These are phyloP conservation scores for Pseudocercospora fijiensis DNA, from an alignment of 2,329 filamentous ascomycete genomes.

Conservation along the genomic window DNA sequence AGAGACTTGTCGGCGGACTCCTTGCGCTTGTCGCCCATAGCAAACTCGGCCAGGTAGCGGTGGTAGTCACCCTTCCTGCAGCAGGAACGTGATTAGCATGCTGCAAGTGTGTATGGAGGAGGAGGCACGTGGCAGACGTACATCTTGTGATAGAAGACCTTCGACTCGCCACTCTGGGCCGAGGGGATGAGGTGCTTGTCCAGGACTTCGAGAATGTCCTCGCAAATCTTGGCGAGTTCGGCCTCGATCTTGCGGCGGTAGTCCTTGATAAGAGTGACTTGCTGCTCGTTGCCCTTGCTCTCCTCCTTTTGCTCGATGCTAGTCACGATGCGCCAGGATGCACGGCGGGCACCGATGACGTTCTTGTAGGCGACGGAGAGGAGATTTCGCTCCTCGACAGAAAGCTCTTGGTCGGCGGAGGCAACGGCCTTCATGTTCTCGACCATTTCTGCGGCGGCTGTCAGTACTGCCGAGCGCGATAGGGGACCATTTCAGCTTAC, in stretches of 20 bases:
- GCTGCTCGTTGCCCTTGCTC: slow-evolving; percentile 92
- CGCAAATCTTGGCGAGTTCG: slow-evolving; percentile 95
- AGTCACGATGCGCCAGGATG: slow-evolving; percentile 96
- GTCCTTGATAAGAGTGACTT: slow-evolving; percentile 91
- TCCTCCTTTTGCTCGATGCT: slow-evolving; percentile 99
- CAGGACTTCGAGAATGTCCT: slow-evolving; percentile 93
- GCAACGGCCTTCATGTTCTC: slow-evolving; percentile 99
- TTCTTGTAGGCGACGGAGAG: slow-evolving; percentile 99
- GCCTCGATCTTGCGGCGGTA: slow-evolving; percentile 98
- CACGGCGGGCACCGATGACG: slow-evolving; percentile 93
- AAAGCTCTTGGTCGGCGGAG: slow-evolving; percentile 66
- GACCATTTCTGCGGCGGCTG: slow-evolving; percentile 78
- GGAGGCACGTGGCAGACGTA: slow-evolving; percentile 46
- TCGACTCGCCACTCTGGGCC: slow-evolving; percentile 92
- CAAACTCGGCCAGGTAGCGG: slow-evolving; percentile 97
- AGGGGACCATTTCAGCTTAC: slow-evolving; percentile 50
- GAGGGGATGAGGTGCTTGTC: slow-evolving; percentile 92
- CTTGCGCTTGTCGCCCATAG: slow-evolving; percentile 91
- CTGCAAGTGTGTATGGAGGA: background rate
- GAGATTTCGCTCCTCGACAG: slow-evolving; percentile 94
- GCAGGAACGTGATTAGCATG: slow-evolving; percentile 19
- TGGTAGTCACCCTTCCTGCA: slow-evolving; percentile 98
- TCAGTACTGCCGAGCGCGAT: slow-evolving; percentile 40
- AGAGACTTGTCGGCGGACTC: slow-evolving; percentile 88
- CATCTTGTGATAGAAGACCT: slow-evolving; percentile 99